phyloP scores from a whole-genome alignment of 352 stramenopile species.

The Globisporangium orthogonon region DNA sequence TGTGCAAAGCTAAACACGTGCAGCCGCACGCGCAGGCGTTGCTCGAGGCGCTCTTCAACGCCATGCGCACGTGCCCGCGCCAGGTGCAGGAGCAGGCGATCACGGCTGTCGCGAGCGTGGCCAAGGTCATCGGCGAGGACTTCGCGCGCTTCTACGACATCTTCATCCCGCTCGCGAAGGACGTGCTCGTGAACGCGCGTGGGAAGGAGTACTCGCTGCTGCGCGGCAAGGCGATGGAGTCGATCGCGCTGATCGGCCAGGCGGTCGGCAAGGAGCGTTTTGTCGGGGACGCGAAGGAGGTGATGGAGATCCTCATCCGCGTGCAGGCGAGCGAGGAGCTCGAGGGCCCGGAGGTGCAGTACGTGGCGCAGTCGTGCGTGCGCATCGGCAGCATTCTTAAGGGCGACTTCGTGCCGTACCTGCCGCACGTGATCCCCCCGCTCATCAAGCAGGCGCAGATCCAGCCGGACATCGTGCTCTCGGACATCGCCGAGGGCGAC shows the following conservation, averaged over 20 bases:
- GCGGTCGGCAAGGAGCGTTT: slow-evolving; percentile 85
- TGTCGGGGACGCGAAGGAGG: slow-evolving; percentile 64
- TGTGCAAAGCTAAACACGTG: slow-evolving; percentile 80
- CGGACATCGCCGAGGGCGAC: slow-evolving; percentile 53
- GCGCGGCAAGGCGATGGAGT: slow-evolving; percentile 85
- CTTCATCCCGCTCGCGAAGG: slow-evolving; percentile 84
- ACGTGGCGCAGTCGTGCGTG: slow-evolving; percentile 83
- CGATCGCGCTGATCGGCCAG: slow-evolving; percentile 83
- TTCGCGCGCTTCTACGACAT: slow-evolving; percentile 83
- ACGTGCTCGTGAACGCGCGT: slow-evolving; percentile 69
- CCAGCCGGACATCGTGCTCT: slow-evolving; percentile 76
- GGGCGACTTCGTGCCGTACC: slow-evolving; percentile 82
- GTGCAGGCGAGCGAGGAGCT: slow-evolving; percentile 67
- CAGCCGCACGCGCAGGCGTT: slow-evolving; percentile 53
- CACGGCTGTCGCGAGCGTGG: slow-evolving; percentile 78
- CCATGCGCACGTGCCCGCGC: slow-evolving; percentile 62
- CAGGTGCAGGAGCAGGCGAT: slow-evolving; percentile 87
- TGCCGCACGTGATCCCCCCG: slow-evolving; percentile 75
- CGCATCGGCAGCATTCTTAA: slow-evolving; percentile 85
- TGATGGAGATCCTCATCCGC: slow-evolving; percentile 84
- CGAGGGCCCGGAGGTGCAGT: slow-evolving; percentile 75
- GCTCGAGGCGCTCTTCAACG: slow-evolving; percentile 76
- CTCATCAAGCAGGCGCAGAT: slow-evolving; percentile 80
- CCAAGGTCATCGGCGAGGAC: slow-evolving; percentile 75
- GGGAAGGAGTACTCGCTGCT: slow-evolving; percentile 78